phyloP scores from a whole-genome alignment of 306 rosid species.

The Inga leiocalycina region DNA sequence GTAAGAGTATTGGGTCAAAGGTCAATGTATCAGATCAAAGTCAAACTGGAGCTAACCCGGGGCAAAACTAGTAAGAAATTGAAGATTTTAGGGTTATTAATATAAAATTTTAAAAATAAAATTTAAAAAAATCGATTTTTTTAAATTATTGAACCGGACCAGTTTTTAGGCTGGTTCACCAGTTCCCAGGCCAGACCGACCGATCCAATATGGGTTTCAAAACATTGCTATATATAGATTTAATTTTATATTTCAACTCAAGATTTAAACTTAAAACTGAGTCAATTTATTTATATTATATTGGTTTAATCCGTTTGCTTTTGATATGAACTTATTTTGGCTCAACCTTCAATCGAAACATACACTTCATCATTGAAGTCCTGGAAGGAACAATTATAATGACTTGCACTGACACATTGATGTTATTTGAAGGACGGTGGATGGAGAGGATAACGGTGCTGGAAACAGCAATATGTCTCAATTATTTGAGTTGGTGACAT shows the following conservation, averaged over 20 bases:
- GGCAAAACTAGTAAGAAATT: too few species aligned
- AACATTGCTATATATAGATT: not conserved
- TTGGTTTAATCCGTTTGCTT: not conserved
- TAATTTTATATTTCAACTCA: not conserved
- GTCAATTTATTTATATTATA: not conserved
- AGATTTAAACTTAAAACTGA: not conserved
- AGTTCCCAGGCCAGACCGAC: too few species aligned
- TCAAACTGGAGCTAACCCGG: too few species aligned
- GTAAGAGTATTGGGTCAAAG: too few species aligned
- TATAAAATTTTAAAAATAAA: too few species aligned
- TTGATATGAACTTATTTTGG: not conserved
- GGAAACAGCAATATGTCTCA: not conserved
- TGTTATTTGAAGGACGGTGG: not conserved
- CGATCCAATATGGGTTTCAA: too few species aligned
- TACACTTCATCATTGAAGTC: too few species aligned
- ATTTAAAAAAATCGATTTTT: too few species aligned
- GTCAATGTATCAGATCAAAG: too few species aligned
- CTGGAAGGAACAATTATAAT: not conserved
- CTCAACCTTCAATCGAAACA: not conserved
- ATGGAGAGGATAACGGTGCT: not conserved
- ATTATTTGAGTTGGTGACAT: not conserved
- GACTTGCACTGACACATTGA: not conserved
- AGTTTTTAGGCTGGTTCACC: too few species aligned
- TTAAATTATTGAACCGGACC: too few species aligned
- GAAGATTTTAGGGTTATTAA: too few species aligned